Conservation (phyloP, 2,329 filamentous ascomycete genomes). For the Aspergillus neoniger region DNA sequence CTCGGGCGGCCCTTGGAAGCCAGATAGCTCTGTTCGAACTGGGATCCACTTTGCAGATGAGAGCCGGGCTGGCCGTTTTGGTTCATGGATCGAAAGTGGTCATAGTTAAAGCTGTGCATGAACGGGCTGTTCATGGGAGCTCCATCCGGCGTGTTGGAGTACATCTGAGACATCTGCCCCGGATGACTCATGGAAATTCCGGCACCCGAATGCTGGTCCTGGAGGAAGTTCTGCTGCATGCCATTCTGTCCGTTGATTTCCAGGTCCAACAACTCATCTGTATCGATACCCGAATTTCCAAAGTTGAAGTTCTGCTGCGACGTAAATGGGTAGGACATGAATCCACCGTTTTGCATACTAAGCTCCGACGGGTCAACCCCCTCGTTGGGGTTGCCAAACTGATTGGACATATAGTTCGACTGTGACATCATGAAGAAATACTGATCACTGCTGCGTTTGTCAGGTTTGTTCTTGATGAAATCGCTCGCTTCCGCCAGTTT, state of each 20-base stretch:
- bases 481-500: slow-evolving; percentile 58
- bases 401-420: slow-evolving; percentile 55
- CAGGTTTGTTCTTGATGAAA: slow-evolving; percentile 69
- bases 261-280: slow-evolving; percentile 81
- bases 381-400: slow-evolving; percentile 57
- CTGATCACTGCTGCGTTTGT: slow-evolving; percentile 61
- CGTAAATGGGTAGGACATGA: slow-evolving; percentile 59
- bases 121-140: slow-evolving; percentile 92
- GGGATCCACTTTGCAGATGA: slow-evolving; percentile 43
- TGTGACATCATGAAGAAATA: slow-evolving; percentile 52
- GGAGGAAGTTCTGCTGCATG: slow-evolving; percentile 40
- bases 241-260: slow-evolving; percentile 47
- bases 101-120: slow-evolving; percentile 73
- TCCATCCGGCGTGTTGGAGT: slow-evolving; percentile 88
- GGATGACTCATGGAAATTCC: slow-evolving; percentile 64
- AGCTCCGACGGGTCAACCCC: slow-evolving; percentile 84
- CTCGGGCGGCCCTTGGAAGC: slow-evolving; percentile 60
- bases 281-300: slow-evolving; percentile 76
- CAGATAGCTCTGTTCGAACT: slow-evolving; percentile 59
- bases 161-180: slow-evolving; percentile 70
- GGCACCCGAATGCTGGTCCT: slow-evolving; percentile 57
- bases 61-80: slow-evolving; percentile 50
- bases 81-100: slow-evolving; percentile 70
- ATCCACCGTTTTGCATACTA: slow-evolving; percentile 62
- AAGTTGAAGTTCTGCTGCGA: slow-evolving; percentile 72